Conservation (phyloP, 768 basidiomycete species). For the Boletus fagicola region DNA sequence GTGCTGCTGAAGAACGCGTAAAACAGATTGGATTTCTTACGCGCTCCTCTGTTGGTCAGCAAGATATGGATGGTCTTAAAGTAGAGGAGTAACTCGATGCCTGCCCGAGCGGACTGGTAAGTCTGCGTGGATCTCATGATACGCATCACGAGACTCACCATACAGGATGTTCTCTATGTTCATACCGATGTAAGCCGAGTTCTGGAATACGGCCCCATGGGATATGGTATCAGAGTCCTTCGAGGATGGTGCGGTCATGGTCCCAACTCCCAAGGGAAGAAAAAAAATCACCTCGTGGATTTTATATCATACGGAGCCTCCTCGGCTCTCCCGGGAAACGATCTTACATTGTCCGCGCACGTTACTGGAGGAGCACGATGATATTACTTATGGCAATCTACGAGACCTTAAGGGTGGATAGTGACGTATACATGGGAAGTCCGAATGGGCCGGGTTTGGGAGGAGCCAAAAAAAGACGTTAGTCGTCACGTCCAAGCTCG, state of each 20-base stretch:
- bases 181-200: slow-evolving; percentile 13
- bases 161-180: slow-evolving; percentile 23
- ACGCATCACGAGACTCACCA: slow-evolving; percentile 12
- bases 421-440: slow-evolving; percentile 2
- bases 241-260: neutral
- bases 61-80: slow-evolving; percentile 19
- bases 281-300: too few species aligned
- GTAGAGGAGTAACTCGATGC: slow-evolving; percentile 26
- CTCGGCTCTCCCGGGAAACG: neutral
- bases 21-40: slow-evolving; percentile 12
- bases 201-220: slow-evolving; percentile 4
- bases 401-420: neutral
- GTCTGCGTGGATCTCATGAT: neutral
- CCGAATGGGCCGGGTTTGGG: neutral
- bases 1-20: slow-evolving; percentile 27
- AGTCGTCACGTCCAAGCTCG: neutral
- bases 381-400: neutral
- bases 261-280: neutral
- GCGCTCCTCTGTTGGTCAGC: neutral
- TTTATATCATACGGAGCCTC: slow-evolving; percentile 7
- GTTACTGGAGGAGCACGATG: neutral
- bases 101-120: slow-evolving; percentile 6
- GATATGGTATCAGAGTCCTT: neutral
- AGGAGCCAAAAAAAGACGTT: neutral
- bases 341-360: neutral